Evolutionary conservation across 139 green algal species (phyloP).

Genomic region (Mesostigma viride): DNA sequence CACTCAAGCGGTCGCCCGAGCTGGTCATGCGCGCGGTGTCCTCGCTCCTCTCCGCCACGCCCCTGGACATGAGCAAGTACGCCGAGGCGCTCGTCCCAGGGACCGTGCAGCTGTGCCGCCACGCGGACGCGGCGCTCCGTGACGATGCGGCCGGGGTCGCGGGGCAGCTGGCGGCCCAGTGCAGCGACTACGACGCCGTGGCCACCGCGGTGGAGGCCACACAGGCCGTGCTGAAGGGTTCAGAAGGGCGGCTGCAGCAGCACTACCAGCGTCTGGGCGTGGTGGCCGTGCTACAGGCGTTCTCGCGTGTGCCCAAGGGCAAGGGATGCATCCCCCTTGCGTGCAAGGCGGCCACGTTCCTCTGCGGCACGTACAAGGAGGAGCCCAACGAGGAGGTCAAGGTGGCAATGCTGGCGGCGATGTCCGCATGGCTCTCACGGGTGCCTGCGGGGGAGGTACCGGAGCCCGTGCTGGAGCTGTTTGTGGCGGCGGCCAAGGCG

Average conservation of each 20-base stretch:
- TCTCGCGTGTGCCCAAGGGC: not conserved
- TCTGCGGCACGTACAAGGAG: conserved; percentile 16
- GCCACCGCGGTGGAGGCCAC: conserved; percentile 4
- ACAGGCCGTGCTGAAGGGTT: conserved; percentile 1
- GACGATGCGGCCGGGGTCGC: conserved; percentile 15
- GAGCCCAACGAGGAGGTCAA: conserved; percentile 32
- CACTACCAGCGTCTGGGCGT: conserved; percentile 21
- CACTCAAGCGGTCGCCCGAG: conserved; percentile 31
- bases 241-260: conserved; percentile 30
- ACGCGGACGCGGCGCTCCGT: conserved; percentile 10
- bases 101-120: conserved; percentile 22
- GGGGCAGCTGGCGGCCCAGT: conserved; percentile 13
- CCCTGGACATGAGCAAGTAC: conserved; percentile 24
- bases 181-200: conserved; percentile 20
- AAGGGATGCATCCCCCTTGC: not conserved
- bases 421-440: conserved; percentile 22
- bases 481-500: too few species aligned
- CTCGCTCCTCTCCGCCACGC: conserved; percentile 4
- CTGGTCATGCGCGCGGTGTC: conserved; percentile 22
- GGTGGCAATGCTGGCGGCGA: conserved; percentile 7
- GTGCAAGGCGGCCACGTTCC: not conserved
- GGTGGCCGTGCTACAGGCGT: conserved; percentile 2
- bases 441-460: not conserved
- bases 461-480: not conserved
- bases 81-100: conserved; percentile 10